Percentiles rank a stretch among this genome's conserved stretches.
phyloP scores from a whole-genome alignment of 164 flowering plant genomes.

The Macadamia tetraphylla region DNA sequence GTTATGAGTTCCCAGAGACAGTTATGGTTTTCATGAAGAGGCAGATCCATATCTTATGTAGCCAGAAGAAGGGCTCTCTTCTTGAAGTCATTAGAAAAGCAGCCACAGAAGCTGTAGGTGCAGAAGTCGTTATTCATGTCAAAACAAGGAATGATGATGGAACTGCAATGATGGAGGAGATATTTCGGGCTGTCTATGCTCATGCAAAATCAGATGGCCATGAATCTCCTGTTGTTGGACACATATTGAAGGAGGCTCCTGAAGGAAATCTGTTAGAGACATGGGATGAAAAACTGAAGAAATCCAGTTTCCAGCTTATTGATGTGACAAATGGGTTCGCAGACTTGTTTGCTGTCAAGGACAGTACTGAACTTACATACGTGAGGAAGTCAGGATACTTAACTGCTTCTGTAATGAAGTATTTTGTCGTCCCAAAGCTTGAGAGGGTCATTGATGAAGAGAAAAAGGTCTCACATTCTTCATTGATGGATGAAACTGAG shows the following conservation, averaged over 20 bases:
- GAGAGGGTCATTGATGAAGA: slow-evolving; percentile 79
- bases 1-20: slow-evolving; percentile 84
- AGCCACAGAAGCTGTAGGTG: slow-evolving; percentile 43
- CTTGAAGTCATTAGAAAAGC: slow-evolving; percentile 47
- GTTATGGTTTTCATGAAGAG: slow-evolving; percentile 62
- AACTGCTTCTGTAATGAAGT: slow-evolving; percentile 54
- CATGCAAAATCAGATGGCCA: slow-evolving; percentile 26
- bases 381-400: slow-evolving; percentile 69
- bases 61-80: slow-evolving; percentile 65
- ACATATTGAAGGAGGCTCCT: slow-evolving; percentile 62
- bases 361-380: slow-evolving; percentile 43
- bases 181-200: slow-evolving; percentile 26
- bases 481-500: slow-evolving; percentile 71
- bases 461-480: slow-evolving; percentile 63
- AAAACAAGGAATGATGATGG: slow-evolving; percentile 70
- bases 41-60: slow-evolving; percentile 68
- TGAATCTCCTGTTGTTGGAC: slow-evolving; percentile 43
- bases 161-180: slow-evolving; percentile 34
- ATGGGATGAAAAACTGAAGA: slow-evolving; percentile 59
- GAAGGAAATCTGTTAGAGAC: slow-evolving; percentile 70
- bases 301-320: slow-evolving; percentile 29
- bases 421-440: slow-evolving; percentile 70
- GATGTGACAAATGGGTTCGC: slow-evolving; percentile 67
- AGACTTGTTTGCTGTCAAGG: slow-evolving; percentile 68
- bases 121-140: slow-evolving; percentile 61